Evolutionary conservation across 495 filamentous ascomycete genomes (phyloP).

Genomic region (Penicillium canariense): DNA sequence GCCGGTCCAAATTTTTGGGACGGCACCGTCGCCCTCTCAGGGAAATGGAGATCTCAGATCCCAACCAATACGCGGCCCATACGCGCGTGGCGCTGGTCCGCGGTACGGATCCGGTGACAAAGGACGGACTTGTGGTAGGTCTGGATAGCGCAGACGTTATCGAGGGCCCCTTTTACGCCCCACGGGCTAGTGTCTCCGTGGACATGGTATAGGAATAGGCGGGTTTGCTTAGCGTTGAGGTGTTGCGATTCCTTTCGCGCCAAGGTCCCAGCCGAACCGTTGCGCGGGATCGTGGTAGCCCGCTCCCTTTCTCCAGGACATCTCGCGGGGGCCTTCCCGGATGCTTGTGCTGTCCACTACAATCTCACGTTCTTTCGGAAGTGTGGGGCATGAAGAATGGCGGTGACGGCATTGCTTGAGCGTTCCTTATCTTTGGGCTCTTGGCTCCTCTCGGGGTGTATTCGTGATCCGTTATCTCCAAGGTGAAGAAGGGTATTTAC

Average conservation of each 20-base stretch:
- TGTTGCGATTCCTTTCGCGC: conserved; percentile 9
- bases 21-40: no score
- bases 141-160: conserved; percentile 8
- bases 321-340: conserved; percentile 10
- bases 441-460: neutral
- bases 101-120: conserved; percentile 7
- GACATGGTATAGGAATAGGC: conserved; percentile 14
- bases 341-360: no score
- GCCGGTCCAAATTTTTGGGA: conserved; percentile 8
- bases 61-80: conserved; percentile 16
- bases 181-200: conserved; percentile 14
- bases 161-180: conserved; percentile 3
- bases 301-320: conserved; percentile 1
- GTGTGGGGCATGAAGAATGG: conserved; percentile 5
- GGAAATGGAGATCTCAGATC: conserved; percentile 9
- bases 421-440: neutral
- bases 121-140: neutral
- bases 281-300: conserved; percentile 20
- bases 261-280: conserved; percentile 20
- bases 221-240: neutral
- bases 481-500: no score
- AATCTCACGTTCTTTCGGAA: conserved; percentile 4
- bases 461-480: no score
- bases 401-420: neutral
- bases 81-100: conserved; percentile 9